Percentiles rank a stretch among this genome's conserved stretches.
phyloP scores from a whole-genome alignment of 2,329 filamentous ascomycete species.

The Pseudocercospora eumusae region DNA sequence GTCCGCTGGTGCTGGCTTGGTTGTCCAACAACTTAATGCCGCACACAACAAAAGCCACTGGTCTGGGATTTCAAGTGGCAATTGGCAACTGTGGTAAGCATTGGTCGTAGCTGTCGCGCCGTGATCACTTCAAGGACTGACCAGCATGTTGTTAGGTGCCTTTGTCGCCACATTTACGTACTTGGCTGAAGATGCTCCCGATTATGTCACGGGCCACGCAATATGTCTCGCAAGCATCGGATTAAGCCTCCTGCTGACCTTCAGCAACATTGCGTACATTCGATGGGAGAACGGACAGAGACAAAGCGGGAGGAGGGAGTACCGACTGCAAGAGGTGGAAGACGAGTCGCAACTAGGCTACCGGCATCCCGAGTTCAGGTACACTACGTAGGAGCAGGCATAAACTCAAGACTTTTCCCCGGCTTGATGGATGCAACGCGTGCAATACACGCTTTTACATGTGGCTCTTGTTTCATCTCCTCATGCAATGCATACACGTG shows the following conservation, averaged over 20 bases:
- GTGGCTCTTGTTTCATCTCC: not conserved
- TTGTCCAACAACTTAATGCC: slow-evolving; percentile 49
- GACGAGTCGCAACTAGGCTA: slow-evolving; percentile 42
- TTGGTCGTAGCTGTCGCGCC: not conserved
- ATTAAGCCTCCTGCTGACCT: slow-evolving; percentile 40
- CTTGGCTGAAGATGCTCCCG: slow-evolving; percentile 46
- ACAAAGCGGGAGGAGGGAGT: slow-evolving; percentile 43
- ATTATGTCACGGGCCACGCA: slow-evolving; percentile 46
- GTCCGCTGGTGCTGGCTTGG: slow-evolving; percentile 42
- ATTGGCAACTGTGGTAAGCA: slow-evolving; percentile 43
- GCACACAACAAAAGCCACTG: slow-evolving; percentile 48
- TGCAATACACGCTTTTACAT: not conserved
- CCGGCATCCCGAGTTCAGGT: slow-evolving; percentile 46
- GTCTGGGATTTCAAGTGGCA: slow-evolving; percentile 46
- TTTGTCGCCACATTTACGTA: slow-evolving; percentile 52
- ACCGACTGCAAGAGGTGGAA: slow-evolving; percentile 39
- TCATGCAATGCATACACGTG: not conserved
- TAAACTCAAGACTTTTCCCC: not conserved
- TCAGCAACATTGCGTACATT: slow-evolving; percentile 43
- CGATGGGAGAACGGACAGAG: slow-evolving; percentile 45
- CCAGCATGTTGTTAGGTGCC: slow-evolving; percentile 32
- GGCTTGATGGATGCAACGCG: not conserved
- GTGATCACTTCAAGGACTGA: not conserved
- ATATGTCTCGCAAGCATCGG: slow-evolving; percentile 47
- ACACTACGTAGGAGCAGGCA: slow-evolving; percentile 30